Evolutionary conservation across 257 asterid species (phyloP), one percentile per base, ranked within the genome.

Genomic region (Solanum pimpinellifolium): DNA sequence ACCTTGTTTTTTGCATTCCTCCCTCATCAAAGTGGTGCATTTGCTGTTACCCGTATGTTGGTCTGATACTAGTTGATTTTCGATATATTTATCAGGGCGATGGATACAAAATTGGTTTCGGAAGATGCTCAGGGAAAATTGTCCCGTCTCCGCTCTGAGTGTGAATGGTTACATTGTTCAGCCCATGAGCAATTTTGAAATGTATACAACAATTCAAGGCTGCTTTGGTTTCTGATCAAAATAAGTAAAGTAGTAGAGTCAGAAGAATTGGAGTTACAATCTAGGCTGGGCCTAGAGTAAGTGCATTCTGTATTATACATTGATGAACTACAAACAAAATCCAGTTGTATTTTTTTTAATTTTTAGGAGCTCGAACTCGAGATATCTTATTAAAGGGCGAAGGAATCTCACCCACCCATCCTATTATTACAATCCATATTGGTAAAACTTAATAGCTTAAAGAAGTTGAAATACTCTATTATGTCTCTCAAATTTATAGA

Each of bases 41-140:
- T 15, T 52, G 11, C 23, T 49, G 76, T 2, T 15, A 78, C 46
- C 84, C 41, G 1, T 78, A 16, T 3, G 5, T 84, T 33, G 27
- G n/a, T 75, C 62, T 37, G 60, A 83, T 77, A 23, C 75, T 46
- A 47, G 86, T 65, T 9, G 11, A 39, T 39, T 84, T 70, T 35
- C 11, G 47, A 82, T 81, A 56, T 60, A 27, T 90, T 90, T 83
- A 88, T 90, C 93, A 94, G 98, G 98, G 95, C 37, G 90, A 91
- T 86, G 98, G 94, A 65, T 93, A 91, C 88, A 92, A 39, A 37
- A 89, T 94, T 84, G 98, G 96, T 74, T 94, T 94, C 42, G 98
- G 98, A 76, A 86, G 82, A 86, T 94, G 98, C 92, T 88, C 94
- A 0, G 98, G 98, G 39, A 94, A 92, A 92, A 89, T 94, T 86